These are phyloP conservation scores for Aureobasidium sp. DNA, from an alignment of 2,329 filamentous ascomycete genomes.

Conservation along the genomic window DNA sequence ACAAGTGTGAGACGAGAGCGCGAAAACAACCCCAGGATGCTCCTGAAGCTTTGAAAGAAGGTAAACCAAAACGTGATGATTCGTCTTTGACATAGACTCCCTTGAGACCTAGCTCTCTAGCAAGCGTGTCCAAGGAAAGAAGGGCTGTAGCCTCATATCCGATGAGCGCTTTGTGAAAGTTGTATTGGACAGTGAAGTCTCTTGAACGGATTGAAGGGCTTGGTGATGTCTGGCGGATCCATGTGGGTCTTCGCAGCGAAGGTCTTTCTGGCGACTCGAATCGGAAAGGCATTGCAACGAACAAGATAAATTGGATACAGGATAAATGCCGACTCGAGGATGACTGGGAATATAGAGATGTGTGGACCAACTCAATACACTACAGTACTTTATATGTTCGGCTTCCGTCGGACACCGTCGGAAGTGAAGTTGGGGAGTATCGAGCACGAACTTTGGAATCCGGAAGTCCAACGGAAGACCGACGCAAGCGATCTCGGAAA, in stretches of 20 bases:
- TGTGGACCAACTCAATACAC: background rate
- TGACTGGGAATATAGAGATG: background rate
- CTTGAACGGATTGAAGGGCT: background rate
- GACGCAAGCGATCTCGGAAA: no score
- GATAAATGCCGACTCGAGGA: no score
- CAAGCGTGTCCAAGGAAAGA: slow-evolving; percentile 46
- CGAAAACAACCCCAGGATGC: slow-evolving; percentile 66
- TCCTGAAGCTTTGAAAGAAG: slow-evolving; percentile 73
- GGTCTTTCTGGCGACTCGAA: background rate
- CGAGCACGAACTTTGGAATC: no score
- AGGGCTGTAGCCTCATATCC: slow-evolving; percentile 52
- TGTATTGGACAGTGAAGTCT: background rate
- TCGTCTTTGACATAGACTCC: slow-evolving; percentile 65
- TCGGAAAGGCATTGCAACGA: background rate
- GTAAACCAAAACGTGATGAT: slow-evolving; percentile 58
- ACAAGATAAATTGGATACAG: background rate
- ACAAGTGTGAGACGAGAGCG: slow-evolving; percentile 36
- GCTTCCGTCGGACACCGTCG: background rate
- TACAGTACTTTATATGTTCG: background rate
- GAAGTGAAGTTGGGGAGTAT: background rate
- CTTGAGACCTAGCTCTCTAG: slow-evolving; percentile 50
- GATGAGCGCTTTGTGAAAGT: slow-evolving; percentile 54
- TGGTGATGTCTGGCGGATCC: background rate
- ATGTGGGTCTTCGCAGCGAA: background rate
- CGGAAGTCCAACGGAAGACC: no score